Evolutionary conservation across 225 moss, liverwort and hornwort genomes (phyloP).

Genomic region (Polytrichum commune): DNA sequence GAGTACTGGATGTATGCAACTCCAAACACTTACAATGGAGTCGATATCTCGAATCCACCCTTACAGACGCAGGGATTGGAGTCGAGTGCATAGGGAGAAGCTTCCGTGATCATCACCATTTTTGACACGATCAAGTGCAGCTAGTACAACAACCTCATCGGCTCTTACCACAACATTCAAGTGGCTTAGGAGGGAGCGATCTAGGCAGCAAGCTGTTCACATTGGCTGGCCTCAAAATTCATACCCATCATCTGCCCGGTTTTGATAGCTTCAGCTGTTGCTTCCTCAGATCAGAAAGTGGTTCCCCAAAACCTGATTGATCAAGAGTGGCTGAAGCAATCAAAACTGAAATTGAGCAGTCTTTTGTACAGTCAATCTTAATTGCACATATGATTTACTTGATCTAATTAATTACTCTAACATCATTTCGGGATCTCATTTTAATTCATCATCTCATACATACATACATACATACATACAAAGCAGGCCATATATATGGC

Average conservation of each 20-base stretch:
- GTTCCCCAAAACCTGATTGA: not conserved
- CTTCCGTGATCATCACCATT: not conserved
- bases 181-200: not conserved
- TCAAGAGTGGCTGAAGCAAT: conserved; percentile 49
- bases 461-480: no score
- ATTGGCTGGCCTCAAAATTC: not conserved
- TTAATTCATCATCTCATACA: no score
- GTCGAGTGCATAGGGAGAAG: conserved; percentile 24
- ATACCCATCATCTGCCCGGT: conserved; percentile 26
- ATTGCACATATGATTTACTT: conserved; percentile 6
- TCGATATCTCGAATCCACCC: conserved; percentile 54
- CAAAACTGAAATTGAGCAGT: conserved; percentile 47
- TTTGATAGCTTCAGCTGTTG: conserved; percentile 46
- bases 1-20: conserved; percentile 73
- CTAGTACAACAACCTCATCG: not conserved
- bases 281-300: not conserved
- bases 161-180: not conserved
- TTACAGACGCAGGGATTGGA: conserved; percentile 49
- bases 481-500: no score
- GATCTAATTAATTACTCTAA: not conserved
- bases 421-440: not conserved
- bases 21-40: conserved; percentile 74
- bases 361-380: conserved; percentile 14
- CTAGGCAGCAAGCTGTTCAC: not conserved
- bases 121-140: not conserved